Conservation (phyloP, 1,284 basidiomycete species). For the Moesziomyces aphidis region DNA sequence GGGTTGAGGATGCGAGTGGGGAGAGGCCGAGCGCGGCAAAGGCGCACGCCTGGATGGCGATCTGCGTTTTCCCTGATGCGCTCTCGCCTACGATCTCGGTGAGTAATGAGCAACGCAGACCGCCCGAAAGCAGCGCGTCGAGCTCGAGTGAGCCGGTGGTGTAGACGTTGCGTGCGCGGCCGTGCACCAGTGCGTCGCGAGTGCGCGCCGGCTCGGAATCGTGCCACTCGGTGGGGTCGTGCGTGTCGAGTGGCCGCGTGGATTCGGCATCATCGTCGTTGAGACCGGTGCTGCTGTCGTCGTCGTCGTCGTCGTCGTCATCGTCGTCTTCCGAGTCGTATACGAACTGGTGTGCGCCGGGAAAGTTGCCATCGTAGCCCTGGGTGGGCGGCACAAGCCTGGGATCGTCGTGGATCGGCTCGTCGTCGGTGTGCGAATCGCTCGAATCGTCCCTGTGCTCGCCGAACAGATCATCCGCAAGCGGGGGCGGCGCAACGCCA, state of each 20-base stretch:
- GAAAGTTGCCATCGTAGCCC: constrained; percentile 45
- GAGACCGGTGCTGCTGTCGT: constrained; percentile 1
- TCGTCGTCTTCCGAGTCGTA: constrained; percentile 33
- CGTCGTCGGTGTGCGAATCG: constrained; percentile 4
- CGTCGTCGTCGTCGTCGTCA: no score
- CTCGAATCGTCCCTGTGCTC: constrained; percentile 6
- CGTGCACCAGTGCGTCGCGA: constrained; percentile 18
- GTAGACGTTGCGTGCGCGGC: constrained; percentile 19
- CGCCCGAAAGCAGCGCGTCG: constrained; percentile 49
- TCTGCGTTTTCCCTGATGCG: constrained; percentile 60
- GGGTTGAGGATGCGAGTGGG: constrained; percentile 1
- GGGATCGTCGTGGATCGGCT: background rate
- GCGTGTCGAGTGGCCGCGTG: constrained; percentile 2
- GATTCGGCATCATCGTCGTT: constrained; percentile 24
- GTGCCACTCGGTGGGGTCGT: background rate
- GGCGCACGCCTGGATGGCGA: constrained; percentile 47
- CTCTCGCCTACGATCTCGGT: constrained; percentile 62
- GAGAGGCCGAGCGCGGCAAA: constrained; percentile 43
- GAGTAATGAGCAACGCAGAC: constrained; percentile 33
- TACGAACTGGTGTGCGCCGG: constrained; percentile 22
- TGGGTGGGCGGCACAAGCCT: constrained; percentile 34
- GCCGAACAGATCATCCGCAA: constrained; percentile 14
- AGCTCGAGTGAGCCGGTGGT: constrained; percentile 36
- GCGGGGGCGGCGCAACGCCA: constrained; percentile 2
- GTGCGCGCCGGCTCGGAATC: background rate